phyloP scores from a whole-genome alignment of 139 green algal genomes.

The Chlamydomonas schloesseri region DNA sequence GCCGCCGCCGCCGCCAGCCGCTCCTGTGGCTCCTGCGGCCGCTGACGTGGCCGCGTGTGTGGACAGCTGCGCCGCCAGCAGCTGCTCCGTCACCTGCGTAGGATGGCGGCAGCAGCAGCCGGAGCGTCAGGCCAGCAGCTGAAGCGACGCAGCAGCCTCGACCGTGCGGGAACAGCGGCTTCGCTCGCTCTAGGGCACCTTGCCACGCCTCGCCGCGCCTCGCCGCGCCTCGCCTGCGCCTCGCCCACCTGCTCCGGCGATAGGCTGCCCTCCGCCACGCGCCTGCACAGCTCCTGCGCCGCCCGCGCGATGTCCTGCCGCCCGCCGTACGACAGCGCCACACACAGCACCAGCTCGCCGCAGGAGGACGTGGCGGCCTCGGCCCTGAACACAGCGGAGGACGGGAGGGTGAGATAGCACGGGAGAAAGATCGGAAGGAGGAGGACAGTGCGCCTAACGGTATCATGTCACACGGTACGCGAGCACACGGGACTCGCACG shows the following conservation, averaged over 20 bases:
- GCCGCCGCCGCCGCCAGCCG: neutral
- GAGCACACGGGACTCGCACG: too few species aligned
- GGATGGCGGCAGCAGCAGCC: too few species aligned
- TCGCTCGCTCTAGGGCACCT: too few species aligned
- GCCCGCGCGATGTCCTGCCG: constrained; percentile 79
- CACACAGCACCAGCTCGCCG: constrained; percentile 54
- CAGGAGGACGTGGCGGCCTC: constrained; percentile 48
- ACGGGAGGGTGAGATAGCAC: too few species aligned
- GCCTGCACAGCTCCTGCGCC: constrained; percentile 60
- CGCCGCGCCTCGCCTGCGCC: too few species aligned
- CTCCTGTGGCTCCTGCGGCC: neutral
- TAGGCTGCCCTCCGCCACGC: constrained; percentile 67
- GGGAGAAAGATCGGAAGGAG: too few species aligned
- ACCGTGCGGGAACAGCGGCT: neutral
- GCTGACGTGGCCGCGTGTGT: neutral
- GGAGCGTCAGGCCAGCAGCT: too few species aligned
- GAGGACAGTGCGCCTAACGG: too few species aligned
- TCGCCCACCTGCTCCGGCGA: constrained; percentile 58
- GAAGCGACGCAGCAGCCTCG: too few species aligned
- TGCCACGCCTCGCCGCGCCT: neutral
- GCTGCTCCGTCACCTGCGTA: constrained; percentile 49
- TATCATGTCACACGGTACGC: neutral
- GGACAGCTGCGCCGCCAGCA: constrained; percentile 48
- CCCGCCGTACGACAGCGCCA: constrained; percentile 71
- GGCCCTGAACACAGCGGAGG: too few species aligned